phyloP scores from a whole-genome alignment of 129 eudicot genomes.

The Flaveria bidentis region DNA sequence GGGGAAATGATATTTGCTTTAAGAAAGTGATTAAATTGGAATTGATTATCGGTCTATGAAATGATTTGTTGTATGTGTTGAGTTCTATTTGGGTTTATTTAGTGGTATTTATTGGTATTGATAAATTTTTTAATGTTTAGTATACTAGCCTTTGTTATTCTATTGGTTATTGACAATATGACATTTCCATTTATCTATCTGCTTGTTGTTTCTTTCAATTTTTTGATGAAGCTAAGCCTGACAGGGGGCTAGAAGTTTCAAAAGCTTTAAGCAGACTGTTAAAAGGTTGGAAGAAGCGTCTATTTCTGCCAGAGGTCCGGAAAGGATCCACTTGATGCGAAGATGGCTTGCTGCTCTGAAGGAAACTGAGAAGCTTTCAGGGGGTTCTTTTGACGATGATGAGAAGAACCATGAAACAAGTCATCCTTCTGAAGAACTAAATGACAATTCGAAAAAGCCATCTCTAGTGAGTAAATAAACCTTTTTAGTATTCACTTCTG shows the following conservation, averaged over 20 bases:
- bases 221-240: conserved; percentile 33
- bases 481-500: background rate
- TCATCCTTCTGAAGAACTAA: conserved; percentile 58
- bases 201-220: conserved; percentile 9
- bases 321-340: conserved; percentile 73
- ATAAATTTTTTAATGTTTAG: too few species aligned
- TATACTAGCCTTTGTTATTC: background rate
- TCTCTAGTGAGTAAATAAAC: conserved; percentile 54
- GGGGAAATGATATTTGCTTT: background rate
- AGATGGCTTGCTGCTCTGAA: conserved; percentile 80
- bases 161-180: background rate
- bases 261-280: conserved; percentile 79
- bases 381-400: conserved; percentile 50
- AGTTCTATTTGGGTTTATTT: background rate
- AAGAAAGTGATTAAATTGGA: conserved; percentile 20
- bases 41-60: background rate
- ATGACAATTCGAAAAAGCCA: conserved; percentile 56
- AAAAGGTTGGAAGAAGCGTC: conserved; percentile 95
- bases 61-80: background rate
- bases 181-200: conserved; percentile 16
- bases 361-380: conserved; percentile 60
- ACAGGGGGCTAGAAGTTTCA: conserved; percentile 73
- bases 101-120: background rate
- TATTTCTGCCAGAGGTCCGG: conserved; percentile 79
- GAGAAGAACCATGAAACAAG: conserved; percentile 49